Evolutionary conservation across 164 flowering plant species (phyloP), one percentile per base, ranked within the genome.

Genomic region (Chimonanthus praecox): DNA sequence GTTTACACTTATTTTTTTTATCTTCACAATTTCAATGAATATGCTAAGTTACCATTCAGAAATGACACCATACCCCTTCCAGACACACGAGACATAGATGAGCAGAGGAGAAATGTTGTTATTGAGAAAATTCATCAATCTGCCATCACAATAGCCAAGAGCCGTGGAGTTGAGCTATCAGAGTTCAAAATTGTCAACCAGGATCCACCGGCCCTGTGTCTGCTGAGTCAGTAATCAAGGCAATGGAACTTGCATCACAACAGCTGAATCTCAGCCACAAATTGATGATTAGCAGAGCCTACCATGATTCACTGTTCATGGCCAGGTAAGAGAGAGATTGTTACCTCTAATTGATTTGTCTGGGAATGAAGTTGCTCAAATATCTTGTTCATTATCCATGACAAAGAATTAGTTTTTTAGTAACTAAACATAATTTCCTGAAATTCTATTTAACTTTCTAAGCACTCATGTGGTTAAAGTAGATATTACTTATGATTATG

Each of bases 71-170:
- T 70, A 11, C 47, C 7, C 7, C 49, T 58, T 69, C 67, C 86
- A 95, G 99, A 95, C 74, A 90, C 97, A 64, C 79, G 99, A 47
- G 99, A 95, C 85, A 95, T 93, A 80, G 94, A 95, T 83, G 99
- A 95, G 85, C 75, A 76, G 71, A 82, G 98, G 64, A 86, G 99
- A 79, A 92, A 95, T 79, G 67, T 21, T 66, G 96, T 95, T 7
- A 83, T 95, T 70, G 91, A 95, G 76, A 91, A 87, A 80, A 89
- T 88, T 80, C 94, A 82, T 79, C 83, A 90, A 60, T 92, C 99
- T 69, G 99, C 99, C 49, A 50, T 69, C 44, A 46, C 72, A 71
- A 92, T 93, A 79, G 85, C 95, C 13, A 81, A 84, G 75, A 87
- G 74, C 5, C 93, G 98, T 33, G 76, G 80, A 10, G 94, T 90